phyloP scores from a whole-genome alignment of 2,329 filamentous ascomycete genomes.

The Phyllosticta citrichinensis region DNA sequence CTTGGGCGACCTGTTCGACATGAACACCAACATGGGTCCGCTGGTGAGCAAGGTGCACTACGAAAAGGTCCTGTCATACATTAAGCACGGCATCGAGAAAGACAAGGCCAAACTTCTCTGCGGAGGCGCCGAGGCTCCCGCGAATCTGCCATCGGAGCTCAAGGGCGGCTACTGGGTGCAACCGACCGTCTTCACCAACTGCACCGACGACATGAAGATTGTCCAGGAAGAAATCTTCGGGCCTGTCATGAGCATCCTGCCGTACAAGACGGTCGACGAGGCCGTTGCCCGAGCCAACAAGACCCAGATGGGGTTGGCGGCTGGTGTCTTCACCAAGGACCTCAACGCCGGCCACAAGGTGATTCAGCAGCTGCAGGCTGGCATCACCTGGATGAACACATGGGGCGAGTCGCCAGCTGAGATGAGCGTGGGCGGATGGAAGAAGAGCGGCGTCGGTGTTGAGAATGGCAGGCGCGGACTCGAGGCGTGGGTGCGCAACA shows the following conservation, averaged over 20 bases:
- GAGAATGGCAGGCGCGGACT: slow-evolving; percentile 77
- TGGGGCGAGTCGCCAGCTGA: slow-evolving; percentile 90
- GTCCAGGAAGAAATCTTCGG: slow-evolving; percentile 80
- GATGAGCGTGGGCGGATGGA: slow-evolving; percentile 90
- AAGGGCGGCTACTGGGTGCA: slow-evolving; percentile 69
- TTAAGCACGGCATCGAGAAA: slow-evolving; percentile 60
- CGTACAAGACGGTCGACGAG: slow-evolving; percentile 61
- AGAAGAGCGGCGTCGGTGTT: slow-evolving; percentile 76
- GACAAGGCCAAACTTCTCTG: slow-evolving; percentile 67
- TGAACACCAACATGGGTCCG: slow-evolving; percentile 71
- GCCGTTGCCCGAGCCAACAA: slow-evolving; percentile 64
- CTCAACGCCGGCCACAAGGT: slow-evolving; percentile 64
- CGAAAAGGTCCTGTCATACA: slow-evolving; percentile 70
- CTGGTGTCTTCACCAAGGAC: slow-evolving; percentile 71
- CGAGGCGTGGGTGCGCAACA: slow-evolving; percentile 74
- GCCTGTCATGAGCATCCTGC: slow-evolving; percentile 72
- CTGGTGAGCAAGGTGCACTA: slow-evolving; percentile 65
- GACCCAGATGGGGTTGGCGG: slow-evolving; percentile 69
- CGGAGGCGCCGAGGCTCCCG: slow-evolving; percentile 55
- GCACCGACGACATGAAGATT: slow-evolving; percentile 72
- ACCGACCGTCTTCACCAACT: slow-evolving; percentile 79
- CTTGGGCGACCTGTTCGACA: slow-evolving; percentile 61
- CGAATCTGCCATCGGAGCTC: slow-evolving; percentile 34
- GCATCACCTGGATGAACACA: slow-evolving; percentile 87
- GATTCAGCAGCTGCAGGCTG: slow-evolving; percentile 61